phyloP scores from a whole-genome alignment of 2,329 filamentous ascomycete species.

The Tricladium varicosporioides region DNA sequence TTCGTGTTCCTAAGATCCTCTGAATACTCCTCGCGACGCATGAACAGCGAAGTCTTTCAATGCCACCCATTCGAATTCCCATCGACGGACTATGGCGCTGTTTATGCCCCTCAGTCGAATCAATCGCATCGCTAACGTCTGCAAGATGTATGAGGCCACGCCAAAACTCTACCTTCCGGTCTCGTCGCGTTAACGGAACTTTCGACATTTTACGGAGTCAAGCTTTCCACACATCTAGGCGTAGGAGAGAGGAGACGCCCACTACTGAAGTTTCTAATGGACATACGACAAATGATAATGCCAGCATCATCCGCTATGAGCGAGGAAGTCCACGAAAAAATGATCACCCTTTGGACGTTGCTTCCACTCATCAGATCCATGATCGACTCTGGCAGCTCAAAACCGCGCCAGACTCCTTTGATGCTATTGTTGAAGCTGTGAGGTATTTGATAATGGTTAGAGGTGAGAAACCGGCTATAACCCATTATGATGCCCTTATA shows the following conservation, averaged over 20 bases:
- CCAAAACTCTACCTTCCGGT: slow-evolving; percentile 5
- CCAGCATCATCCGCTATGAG: neutral
- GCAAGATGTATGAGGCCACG: neutral
- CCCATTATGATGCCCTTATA: slow-evolving; percentile 74
- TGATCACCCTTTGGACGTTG: neutral
- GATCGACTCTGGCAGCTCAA: slow-evolving; percentile 44
- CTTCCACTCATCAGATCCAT: slow-evolving; percentile 38
- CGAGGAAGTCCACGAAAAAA: too few species aligned
- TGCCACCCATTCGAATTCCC: slow-evolving; percentile 36
- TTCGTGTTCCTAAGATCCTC: neutral
- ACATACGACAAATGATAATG: neutral
- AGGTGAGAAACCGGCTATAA: slow-evolving; percentile 51
- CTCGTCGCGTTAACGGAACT: neutral
- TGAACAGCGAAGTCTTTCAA: slow-evolving; percentile 20
- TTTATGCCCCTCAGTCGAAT: slow-evolving; percentile 56
- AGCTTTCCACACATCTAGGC: slow-evolving; percentile 18
- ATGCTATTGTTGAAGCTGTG: slow-evolving; percentile 46
- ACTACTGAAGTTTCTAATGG: slow-evolving; percentile 22
- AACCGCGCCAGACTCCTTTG: slow-evolving; percentile 38
- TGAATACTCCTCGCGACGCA: slow-evolving; percentile 6
- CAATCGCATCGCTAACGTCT: slow-evolving; percentile 34
- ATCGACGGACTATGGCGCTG: slow-evolving; percentile 63
- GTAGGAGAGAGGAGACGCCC: slow-evolving; percentile 11
- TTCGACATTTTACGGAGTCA: slow-evolving; percentile 2
- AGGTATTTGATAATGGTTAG: slow-evolving; percentile 57